These are phyloP conservation scores for Trypanosoma caninum DNA, from an alignment of 208 protist genomes.

Conservation along the genomic window DNA sequence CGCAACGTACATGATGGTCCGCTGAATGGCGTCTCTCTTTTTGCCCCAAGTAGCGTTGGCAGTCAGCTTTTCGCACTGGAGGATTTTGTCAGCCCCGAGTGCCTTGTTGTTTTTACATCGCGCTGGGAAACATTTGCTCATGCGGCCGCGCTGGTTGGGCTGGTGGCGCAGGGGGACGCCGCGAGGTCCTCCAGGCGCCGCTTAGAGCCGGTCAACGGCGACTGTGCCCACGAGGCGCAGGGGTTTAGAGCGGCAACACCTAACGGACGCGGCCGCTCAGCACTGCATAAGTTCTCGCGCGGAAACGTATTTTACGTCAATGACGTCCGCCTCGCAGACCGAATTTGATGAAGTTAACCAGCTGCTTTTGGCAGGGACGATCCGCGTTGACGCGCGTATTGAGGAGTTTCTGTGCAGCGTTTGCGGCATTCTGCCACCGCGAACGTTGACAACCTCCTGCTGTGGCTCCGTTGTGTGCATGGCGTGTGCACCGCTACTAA, in stretches of 20 bases:
- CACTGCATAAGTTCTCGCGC: conserved; percentile 16
- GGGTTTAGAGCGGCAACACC: neutral
- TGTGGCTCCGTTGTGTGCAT: conserved; percentile 71
- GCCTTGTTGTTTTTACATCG: conserved; percentile 55
- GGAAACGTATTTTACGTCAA: conserved; percentile 53
- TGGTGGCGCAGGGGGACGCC: neutral
- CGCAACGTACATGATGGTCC: conserved; percentile 24
- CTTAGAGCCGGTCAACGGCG: neutral
- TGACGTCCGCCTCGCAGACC: conserved; percentile 31
- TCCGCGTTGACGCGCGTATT: conserved; percentile 22
- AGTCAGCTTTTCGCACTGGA: conserved; percentile 56
- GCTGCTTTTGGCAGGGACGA: conserved; percentile 47
- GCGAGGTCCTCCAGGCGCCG: neutral
- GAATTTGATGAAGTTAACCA: conserved; percentile 69
- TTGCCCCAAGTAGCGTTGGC: conserved; percentile 34
- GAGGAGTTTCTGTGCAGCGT: conserved; percentile 45
- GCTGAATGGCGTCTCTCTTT: conserved; percentile 26
- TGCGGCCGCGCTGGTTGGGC: conserved; percentile 10
- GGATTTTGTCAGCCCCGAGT: conserved; percentile 38
- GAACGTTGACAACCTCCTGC: conserved; percentile 76
- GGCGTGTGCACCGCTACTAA: conserved; percentile 51
- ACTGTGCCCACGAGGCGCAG: neutral
- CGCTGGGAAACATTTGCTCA: conserved; percentile 27
- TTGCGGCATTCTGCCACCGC: conserved; percentile 47
- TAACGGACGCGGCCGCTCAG: neutral